A percentile compares a stretch with the other conserved stretches of the same genome.
These are phyloP conservation scores for Lonicera japonica DNA, from an alignment of 129 eudicot genomes.

Conservation along the genomic window DNA sequence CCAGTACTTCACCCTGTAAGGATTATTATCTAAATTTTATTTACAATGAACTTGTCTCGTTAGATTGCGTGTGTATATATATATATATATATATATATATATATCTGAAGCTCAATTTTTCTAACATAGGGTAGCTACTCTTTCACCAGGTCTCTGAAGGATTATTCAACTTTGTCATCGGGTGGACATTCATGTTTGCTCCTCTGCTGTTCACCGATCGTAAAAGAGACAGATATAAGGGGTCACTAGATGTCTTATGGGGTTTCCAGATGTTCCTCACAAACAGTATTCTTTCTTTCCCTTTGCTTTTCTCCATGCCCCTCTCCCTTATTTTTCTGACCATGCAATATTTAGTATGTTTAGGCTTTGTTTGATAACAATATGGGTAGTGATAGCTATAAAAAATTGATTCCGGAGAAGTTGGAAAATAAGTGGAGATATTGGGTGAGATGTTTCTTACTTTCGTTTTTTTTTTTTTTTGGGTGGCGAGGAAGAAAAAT, in stretches of 20 bases:
- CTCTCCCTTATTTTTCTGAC: background rate
- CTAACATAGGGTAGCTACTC: constrained; percentile 6
- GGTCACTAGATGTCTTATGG: constrained; percentile 82
- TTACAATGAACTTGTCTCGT: background rate
- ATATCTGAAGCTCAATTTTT: background rate
- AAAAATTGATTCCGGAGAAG: too few species aligned
- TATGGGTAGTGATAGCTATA: too few species aligned
- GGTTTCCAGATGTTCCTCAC: constrained; percentile 96
- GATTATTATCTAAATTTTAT: constrained; percentile 4
- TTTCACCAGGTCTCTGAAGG: constrained; percentile 77
- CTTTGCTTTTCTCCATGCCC: too few species aligned
- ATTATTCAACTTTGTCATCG: constrained; percentile 84
- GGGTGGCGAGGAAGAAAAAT: too few species aligned
- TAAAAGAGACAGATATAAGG: constrained; percentile 65
- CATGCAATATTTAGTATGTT: too few species aligned
- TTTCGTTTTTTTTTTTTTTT: too few species aligned
- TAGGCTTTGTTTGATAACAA: too few species aligned
- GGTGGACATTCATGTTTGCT: constrained; percentile 92
- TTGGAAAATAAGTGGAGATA: too few species aligned
- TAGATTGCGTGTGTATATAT: background rate
- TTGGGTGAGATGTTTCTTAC: too few species aligned
- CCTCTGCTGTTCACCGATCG: constrained; percentile 84
- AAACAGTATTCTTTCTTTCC: constrained; percentile 58
- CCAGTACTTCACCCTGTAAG: constrained; percentile 96
- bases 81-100: too few species aligned